phyloP scores from a whole-genome alignment of 805 yeast species.

The Kockiozyma suomiensis region DNA sequence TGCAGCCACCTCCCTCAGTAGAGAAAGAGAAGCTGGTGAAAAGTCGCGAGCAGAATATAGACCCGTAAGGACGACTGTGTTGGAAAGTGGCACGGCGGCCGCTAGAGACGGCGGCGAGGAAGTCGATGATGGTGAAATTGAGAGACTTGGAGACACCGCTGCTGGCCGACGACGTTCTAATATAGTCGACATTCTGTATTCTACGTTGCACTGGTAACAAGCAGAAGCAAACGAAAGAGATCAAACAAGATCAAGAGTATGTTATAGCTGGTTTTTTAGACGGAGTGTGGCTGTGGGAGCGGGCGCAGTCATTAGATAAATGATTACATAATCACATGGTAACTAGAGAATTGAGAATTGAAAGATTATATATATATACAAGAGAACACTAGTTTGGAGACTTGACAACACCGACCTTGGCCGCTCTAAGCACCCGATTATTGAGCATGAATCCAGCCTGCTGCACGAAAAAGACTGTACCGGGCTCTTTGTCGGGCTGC shows the following conservation, averaged over 20 bases:
- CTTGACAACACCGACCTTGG: constrained; percentile 93
- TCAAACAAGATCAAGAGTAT: too few species aligned
- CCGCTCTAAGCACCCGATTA: constrained; percentile 88
- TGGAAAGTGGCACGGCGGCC: not conserved
- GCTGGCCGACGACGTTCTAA: not conserved
- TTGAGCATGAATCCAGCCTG: constrained; percentile 86
- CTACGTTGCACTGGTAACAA: too few species aligned
- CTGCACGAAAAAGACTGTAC: constrained; percentile 90
- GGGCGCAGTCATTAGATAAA: not conserved
- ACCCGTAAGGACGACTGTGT: constrained; percentile 8
- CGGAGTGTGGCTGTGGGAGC: too few species aligned
- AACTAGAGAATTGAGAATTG: not conserved
- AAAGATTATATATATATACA: not conserved
- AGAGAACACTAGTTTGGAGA: not conserved
- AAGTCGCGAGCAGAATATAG: not conserved
- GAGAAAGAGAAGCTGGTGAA: not conserved
- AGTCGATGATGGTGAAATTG: not conserved
- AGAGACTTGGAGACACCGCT: not conserved
- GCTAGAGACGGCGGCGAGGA: too few species aligned
- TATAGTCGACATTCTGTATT: too few species aligned
- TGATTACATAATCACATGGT: not conserved
- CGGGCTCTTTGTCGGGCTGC: constrained; percentile 85
- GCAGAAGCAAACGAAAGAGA: too few species aligned
- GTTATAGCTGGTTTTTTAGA: not conserved
- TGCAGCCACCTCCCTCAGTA: not conserved